Base-by-base conservation (phyloP, 305 asterid genomes). In the Nicotiana rustica region DNA sequence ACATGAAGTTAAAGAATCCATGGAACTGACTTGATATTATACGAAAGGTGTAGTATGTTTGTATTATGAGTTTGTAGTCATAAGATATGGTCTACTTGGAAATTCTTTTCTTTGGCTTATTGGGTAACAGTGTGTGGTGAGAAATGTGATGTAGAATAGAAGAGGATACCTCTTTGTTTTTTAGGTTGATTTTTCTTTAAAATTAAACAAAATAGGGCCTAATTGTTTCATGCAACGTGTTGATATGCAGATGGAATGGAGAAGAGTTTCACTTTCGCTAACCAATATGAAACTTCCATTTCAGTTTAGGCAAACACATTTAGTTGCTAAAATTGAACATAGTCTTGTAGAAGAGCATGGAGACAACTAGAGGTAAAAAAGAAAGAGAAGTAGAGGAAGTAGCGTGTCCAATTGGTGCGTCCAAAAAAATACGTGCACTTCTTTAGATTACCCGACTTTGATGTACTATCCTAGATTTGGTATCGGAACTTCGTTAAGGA, bases 61-160 rank as follows among this genome's bases (percentile, higher is more conserved):
- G 79, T 75, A 55, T 19, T 69, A 68, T 68, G 56, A 70, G 35
- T 71, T 71, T 44, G 18, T 41, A 70, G 78, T 19, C 38, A 13
- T 47, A 73, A 47, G 21, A 13, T 47, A 21, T 21, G 41, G 79
- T 21, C 41, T 47, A 47, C 52, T 21, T 49, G 29, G 61, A 47
- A 71, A 73, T 49, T 36, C 47, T 41, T 47, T 47, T 38, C 38
- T 73, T 49, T 10, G 41, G 62, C 7, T 13, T 73, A 47, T 73
- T 47, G 62, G 41, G 15, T 61, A 47, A 71, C 78, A 44, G 38
- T 15, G 15, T 47, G 79, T 47, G 38, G 41, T 21, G 61, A 21
- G 62, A 73, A 73, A 13, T 47, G 41, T 2, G 8, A 21, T 21
- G 79, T 13, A 47, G 21, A 21, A 47, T 21, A 14, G 25, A 55